Evolutionary conservation across 148 eudicot species (phyloP).

Genomic region (Persicaria maculosa): DNA sequence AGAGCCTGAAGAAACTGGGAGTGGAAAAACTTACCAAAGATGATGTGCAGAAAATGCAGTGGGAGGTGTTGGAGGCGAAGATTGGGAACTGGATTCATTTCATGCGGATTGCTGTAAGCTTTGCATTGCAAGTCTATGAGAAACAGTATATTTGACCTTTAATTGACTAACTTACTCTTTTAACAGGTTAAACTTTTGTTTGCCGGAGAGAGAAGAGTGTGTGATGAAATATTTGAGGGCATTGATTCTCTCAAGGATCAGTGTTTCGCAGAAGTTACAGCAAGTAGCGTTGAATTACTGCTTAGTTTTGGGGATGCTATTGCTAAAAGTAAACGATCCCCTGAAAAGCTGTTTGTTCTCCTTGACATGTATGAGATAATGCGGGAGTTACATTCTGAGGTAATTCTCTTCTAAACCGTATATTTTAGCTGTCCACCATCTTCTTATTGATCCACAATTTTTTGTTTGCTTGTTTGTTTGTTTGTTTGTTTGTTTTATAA

Average conservation of each 20-base stretch:
- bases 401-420: slow-evolving; percentile 15
- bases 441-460: neutral
- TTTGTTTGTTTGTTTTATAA: neutral
- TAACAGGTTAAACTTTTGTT: slow-evolving; percentile 88
- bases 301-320: slow-evolving; percentile 99
- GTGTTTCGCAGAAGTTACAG: slow-evolving; percentile 90
- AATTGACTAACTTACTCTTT: slow-evolving; percentile 2
- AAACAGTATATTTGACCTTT: neutral
- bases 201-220: slow-evolving; percentile 91
- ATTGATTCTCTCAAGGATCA: slow-evolving; percentile 76
- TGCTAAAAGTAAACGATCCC: slow-evolving; percentile 98
- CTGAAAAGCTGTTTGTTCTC: slow-evolving; percentile 93
- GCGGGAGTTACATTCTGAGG: slow-evolving; percentile 97
- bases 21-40: slow-evolving; percentile 96
- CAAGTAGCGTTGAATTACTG: slow-evolving; percentile 75
- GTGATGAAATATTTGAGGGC: slow-evolving; percentile 95
- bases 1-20: slow-evolving; percentile 88
- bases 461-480: no score
- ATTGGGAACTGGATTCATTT: slow-evolving; percentile 99
- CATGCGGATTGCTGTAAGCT: slow-evolving; percentile 95
- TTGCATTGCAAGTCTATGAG: slow-evolving; percentile 5
- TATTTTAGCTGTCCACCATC: neutral
- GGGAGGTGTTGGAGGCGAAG: slow-evolving; percentile 98
- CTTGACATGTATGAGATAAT: slow-evolving; percentile 99
- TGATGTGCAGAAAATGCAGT: slow-evolving; percentile 98